Conservation (phyloP, 306 rosid species). For the Castanopsis chinensis region DNA sequence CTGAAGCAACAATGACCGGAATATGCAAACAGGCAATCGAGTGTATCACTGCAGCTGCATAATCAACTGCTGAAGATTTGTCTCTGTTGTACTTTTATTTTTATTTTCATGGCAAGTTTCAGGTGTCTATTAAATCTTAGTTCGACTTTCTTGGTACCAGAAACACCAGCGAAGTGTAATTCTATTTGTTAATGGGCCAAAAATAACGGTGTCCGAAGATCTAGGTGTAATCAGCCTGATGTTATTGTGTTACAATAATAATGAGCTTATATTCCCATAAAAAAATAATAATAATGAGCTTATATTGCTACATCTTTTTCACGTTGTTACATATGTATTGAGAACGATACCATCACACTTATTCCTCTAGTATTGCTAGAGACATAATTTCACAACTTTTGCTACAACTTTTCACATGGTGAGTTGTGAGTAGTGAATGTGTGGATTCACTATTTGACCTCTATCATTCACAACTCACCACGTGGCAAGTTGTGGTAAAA, state of each 20-base stretch:
- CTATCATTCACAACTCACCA: rapidly evolving
- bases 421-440: no score
- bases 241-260: slow-evolving; percentile 12
- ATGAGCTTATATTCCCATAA: no score
- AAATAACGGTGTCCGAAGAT: slow-evolving; percentile 6
- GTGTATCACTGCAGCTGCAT: slow-evolving; percentile 82
- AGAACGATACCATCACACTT: no score
- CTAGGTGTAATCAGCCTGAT: slow-evolving; percentile 16
- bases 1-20: slow-evolving; percentile 97
- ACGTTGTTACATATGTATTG: no score
- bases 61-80: slow-evolving; percentile 13
- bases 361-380: no score
- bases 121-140: slow-evolving; percentile 16
- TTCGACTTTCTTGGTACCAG: slow-evolving; percentile 8
- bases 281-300: no score
- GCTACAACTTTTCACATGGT: no score
- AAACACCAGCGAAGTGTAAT: slow-evolving; percentile 13
- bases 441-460: rapidly evolving
- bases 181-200: slow-evolving; percentile 6
- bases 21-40: slow-evolving; percentile 96
- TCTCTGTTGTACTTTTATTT: background rate
- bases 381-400: no score
- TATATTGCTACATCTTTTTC: no score
- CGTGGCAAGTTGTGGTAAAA: no score
- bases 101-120: slow-evolving; percentile 19